Base-by-base conservation (phyloP, 2,329 filamentous ascomycete genomes). In the Lomentospora prolificans region DNA sequence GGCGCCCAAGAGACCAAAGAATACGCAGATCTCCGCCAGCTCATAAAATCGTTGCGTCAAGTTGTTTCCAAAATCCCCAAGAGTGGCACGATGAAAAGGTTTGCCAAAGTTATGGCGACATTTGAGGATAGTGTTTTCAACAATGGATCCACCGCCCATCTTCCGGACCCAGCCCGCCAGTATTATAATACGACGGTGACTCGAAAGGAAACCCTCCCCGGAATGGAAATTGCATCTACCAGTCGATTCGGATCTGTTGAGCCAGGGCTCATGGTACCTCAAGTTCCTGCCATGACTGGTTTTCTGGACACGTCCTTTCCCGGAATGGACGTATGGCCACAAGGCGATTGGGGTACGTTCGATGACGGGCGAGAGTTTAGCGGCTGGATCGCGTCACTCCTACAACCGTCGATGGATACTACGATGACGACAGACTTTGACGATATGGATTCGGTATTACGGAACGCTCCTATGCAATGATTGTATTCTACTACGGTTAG, bases 51-150 rank as follows among this genome's bases (percentile, higher is more conserved):
- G 17, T 48, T 62, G 1, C 54, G 52, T 19, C 41, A 24, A 2
- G 55, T 62, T 14, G 58, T 61, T 3, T 52, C 53, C 0, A 60
- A 54, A 0, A 7, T 64, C 0, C 62, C 65, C n/a, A 67, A 66
- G 51, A 61, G 63, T 28, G 64, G 64, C 0, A 64, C 65, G 9
- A 67, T 67, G 65, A 64, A 61, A 39, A 55, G 65, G 3, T 60
- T 67, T 2, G 63, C 65, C 1, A 62, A 56, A 10, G 63, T 67
- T 1, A 60, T 67, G 4, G 64, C 64, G 4, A 60, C 61, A 0
- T 67, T 67, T 46, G 62, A 63, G 5, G 64, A 63, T 2, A 64
- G 64, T 5, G 59, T 61, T 14, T 61, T 60, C 3, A 61, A 55
- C 50, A 24, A 51, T 27, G 50, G 27, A n/a, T 27, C 50, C 9